Evolutionary conservation across 805 yeast species (phyloP), one percentile per base, ranked within the genome.

Genomic region (Metschnikowia koreensis): DNA sequence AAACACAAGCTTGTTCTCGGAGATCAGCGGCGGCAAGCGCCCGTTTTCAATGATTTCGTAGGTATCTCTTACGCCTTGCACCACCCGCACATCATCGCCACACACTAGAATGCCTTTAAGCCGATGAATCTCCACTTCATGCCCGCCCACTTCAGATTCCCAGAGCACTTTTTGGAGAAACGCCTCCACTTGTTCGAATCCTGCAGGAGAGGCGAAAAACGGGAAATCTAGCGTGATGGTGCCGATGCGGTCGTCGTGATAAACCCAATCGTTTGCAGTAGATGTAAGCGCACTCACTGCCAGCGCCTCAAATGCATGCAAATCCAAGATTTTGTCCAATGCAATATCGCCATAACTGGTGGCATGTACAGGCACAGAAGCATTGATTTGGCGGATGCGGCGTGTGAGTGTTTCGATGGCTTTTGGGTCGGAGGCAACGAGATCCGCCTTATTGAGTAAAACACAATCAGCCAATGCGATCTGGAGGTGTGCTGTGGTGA

Each of bases 61-160:
- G 0, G 96, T 90, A 50, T 91, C 94, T 53, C 98, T 76, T 0
- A 94, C 99, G 11, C 96, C 98, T 66, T 94, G 99, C 10, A 94
- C 70, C 7, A 91, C 87, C 56, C 80, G 77, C 22, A 78, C 82
- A 7, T 65, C 67, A 7, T 67, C 63, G 3, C 53, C 58, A 41
- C 43, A 44, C 54, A 84, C 77, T 7, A 91, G 56, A 9, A 89
- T 66, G 1, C 97, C 98, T 65, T 94, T 94, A 1, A 87, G 72
- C 55, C 98, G 72, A 59, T 91, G 97, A 2, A 94, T 76, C 55
- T 90, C 97, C 3, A 81, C 76, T 1, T 62, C 61, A 31, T 68
- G 67, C 2, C 69, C 79, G 27, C 69, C 74, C 33, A 75, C 74
- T 5, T 26, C 44, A 52, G 70, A 76, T 60, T 81, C 94, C 98